phyloP scores from a whole-genome alignment of 2,329 filamentous ascomycete species.

The Lachnellula occidentalis region DNA sequence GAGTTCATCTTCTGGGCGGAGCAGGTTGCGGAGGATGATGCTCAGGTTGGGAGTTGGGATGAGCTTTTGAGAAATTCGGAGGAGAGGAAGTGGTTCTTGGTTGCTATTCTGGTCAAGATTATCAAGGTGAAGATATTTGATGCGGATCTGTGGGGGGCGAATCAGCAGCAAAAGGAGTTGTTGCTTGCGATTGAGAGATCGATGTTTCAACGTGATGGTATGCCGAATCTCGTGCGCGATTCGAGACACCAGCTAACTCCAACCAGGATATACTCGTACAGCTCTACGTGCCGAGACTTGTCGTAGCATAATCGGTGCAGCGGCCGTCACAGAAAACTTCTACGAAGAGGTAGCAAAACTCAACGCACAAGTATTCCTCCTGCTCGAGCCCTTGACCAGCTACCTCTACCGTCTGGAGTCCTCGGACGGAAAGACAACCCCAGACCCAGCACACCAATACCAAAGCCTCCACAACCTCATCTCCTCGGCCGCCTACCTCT shows the following conservation, averaged over 20 bases:
- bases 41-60: conserved; percentile 21
- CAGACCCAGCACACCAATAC: conserved; percentile 12
- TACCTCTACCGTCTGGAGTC: conserved; percentile 17
- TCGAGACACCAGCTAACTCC: conserved; percentile 3
- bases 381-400: conserved; percentile 21
- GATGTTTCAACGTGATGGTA: conserved; percentile 22
- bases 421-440: background rate
- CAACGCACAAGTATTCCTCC: conserved; percentile 43
- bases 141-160: conserved; percentile 22
- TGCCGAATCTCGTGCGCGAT: background rate
- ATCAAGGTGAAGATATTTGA: conserved; percentile 23
- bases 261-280: conserved; percentile 21
- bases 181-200: conserved; percentile 20
- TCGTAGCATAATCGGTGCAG: conserved; percentile 15
- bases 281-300: conserved; percentile 15
- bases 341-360: conserved; percentile 43
- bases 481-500: conserved; percentile 23
- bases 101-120: conserved; percentile 20
- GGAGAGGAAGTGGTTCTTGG: conserved; percentile 23
- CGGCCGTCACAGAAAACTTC: conserved; percentile 26
- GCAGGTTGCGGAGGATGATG: conserved; percentile 21
- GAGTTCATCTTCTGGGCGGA: conserved; percentile 21
- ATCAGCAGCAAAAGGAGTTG: conserved; percentile 16
- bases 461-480: conserved; percentile 26
- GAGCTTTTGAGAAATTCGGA: conserved; percentile 16